phyloP scores from a whole-genome alignment of 2,329 filamentous ascomycete genomes.

The Beauveria sp. region DNA sequence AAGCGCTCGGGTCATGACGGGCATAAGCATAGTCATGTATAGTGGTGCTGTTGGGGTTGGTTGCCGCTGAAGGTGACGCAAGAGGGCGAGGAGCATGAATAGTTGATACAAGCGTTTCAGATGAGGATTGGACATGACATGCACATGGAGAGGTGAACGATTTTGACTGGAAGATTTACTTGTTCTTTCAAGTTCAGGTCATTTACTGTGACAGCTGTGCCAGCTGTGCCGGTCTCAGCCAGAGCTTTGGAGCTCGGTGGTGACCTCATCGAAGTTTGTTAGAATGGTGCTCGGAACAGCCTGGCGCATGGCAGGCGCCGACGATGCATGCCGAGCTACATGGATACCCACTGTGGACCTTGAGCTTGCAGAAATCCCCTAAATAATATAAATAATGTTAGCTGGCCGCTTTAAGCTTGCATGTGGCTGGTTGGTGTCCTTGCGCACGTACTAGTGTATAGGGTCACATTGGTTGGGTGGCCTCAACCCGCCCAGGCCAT shows the following conservation, averaged over 20 bases:
- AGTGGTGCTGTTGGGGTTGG: too few species aligned
- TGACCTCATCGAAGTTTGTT: too few species aligned
- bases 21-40: neutral
- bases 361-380: neutral
- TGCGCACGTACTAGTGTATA: neutral
- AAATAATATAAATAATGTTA: neutral
- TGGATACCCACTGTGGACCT: neutral
- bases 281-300: too few species aligned
- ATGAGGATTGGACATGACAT: neutral
- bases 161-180: too few species aligned
- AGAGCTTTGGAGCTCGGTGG: too few species aligned
- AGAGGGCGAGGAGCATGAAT: neutral
- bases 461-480: too few species aligned
- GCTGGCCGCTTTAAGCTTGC: neutral
- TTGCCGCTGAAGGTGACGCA: neutral
- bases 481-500: neutral
- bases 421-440: neutral
- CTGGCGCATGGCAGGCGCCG: neutral
- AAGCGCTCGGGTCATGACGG: neutral
- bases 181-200: too few species aligned
- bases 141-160: neutral
- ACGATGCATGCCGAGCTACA: too few species aligned
- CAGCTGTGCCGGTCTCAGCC: too few species aligned
- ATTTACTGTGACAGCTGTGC: too few species aligned
- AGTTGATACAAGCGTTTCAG: conserved; percentile 1